Base-by-base conservation (phyloP, 495 filamentous ascomycete species). In the Sordaria brevicollis region DNA sequence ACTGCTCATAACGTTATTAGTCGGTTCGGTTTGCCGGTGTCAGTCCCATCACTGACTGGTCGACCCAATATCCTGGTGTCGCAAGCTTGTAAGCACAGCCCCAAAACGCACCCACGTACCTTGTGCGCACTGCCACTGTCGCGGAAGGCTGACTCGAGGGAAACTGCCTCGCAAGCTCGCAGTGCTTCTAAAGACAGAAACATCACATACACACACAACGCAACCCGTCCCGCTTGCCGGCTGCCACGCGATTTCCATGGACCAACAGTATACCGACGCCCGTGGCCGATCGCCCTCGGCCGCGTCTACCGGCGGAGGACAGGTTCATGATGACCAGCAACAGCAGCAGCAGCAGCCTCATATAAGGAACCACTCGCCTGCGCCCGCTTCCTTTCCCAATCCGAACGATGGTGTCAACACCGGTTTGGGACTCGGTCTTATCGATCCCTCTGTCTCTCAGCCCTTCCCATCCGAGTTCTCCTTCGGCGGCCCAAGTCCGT, bases 311-410 rank as follows among this genome's bases (percentile, higher is more conserved):
- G 76, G 73, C 70, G 77, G 71, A 65, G 76, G 72, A 49, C 67
- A 65, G 31, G 77, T 75, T 38, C 77, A 80, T 69, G 49, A 62
- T 31, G 25, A 62, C 29, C 35, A 36, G 11, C 49, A 62, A 13
- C 49, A 62, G 33, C 35, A 36, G 11, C 49, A 62, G 25, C 81
- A 81, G 41, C 81, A 81, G 76, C 73, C 80, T 80, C 80, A 83
- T 84, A 84, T 85, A 85, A 84, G 79, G 76, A 79, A 83, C 65
- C 82, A 79, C 73, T 85, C 83, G 77, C 81, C 83, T 71, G 82
- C 83, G 75, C 82, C 82, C 72, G 79, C 78, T 71, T 78, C 76
- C 77, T 81, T 80, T 75, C 80, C 79, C 67, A 79, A 79, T 73
- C 76, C 76, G 77, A 82, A 81, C 68, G 76, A 79, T 37, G 68